phyloP scores from a whole-genome alignment of 352 stramenopile genomes.

The Phytophthora pseudosyringae region DNA sequence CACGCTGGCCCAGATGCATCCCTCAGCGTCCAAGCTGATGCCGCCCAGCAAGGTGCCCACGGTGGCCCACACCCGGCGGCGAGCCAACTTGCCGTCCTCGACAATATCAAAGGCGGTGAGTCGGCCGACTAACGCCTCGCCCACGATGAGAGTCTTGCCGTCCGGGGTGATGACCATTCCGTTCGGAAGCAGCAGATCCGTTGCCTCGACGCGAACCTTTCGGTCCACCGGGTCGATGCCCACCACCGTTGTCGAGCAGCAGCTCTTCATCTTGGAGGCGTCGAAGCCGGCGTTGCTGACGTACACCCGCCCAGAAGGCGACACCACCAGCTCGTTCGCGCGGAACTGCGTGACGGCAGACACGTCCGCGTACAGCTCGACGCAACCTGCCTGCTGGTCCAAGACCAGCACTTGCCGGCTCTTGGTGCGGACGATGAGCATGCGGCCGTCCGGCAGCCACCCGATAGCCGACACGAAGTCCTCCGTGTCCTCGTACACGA shows the following conservation, averaged over 20 bases:
- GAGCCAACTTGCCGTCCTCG: constrained; percentile 47
- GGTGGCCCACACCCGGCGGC: constrained; percentile 61
- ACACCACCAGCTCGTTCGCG: constrained; percentile 66
- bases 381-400: constrained; percentile 33
- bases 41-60: constrained; percentile 54
- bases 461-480: constrained; percentile 65
- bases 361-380: constrained; percentile 60
- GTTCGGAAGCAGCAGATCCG: constrained; percentile 65
- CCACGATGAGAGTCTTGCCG: constrained; percentile 69
- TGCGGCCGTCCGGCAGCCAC: constrained; percentile 61
- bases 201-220: constrained; percentile 56
- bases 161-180: constrained; percentile 67
- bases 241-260: constrained; percentile 61
- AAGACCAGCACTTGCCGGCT: constrained; percentile 51
- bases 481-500: constrained; percentile 49
- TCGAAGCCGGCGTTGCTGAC: constrained; percentile 77
- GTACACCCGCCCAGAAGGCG: constrained; percentile 46
- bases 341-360: constrained; percentile 53
- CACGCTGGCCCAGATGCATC: constrained; percentile 66
- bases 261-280: constrained; percentile 34
- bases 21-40: constrained; percentile 68
- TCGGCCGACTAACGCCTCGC: constrained; percentile 49
- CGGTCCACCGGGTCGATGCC: constrained; percentile 51
- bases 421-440: constrained; percentile 43
- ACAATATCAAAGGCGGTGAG: constrained; percentile 67